These are phyloP conservation scores for Diplodia sapinea DNA, from an alignment of 2,329 filamentous ascomycete species.

Conservation along the genomic window DNA sequence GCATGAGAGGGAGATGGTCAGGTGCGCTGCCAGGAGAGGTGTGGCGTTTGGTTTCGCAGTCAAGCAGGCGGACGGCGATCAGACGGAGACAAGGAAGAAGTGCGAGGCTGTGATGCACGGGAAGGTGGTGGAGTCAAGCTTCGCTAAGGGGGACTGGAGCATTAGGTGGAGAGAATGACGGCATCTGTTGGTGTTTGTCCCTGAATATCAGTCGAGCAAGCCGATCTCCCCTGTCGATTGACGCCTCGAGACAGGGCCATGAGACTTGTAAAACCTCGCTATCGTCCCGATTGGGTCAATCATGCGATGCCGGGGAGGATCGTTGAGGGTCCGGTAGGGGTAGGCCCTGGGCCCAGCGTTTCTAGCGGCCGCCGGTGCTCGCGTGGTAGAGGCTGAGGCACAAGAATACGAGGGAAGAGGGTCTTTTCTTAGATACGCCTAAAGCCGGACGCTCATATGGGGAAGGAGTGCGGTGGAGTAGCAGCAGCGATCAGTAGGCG, in stretches of 20 bases:
- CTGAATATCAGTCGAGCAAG: conserved; percentile 2
- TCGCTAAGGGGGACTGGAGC: conserved; percentile 66
- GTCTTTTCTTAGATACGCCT: conserved; percentile 1
- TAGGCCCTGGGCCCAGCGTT: background rate
- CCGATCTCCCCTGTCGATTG: background rate
- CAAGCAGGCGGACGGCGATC: conserved; percentile 32
- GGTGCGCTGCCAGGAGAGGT: conserved; percentile 66
- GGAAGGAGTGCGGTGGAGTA: background rate
- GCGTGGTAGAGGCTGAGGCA: background rate
- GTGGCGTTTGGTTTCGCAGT: conserved; percentile 61
- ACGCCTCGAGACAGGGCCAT: conserved; percentile 8
- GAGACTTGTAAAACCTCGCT: conserved; percentile 8
- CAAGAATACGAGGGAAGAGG: background rate
- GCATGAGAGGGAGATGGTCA: conserved; percentile 63
- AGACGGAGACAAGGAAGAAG: conserved; percentile 47
- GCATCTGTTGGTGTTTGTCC: background rate
- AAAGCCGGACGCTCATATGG: background rate
- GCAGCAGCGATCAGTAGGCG: conserved; percentile 3
- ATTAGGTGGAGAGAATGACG: conserved; percentile 60
- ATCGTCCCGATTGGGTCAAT: background rate
- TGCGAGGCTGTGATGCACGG: conserved; percentile 67
- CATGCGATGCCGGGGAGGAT: conserved; percentile 8
- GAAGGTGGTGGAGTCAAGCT: conserved; percentile 64
- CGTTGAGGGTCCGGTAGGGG: background rate
- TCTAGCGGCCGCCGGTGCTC: conserved; percentile 4